Evolutionary conservation across 1,284 basidiomycete species (phyloP), one percentile per base, ranked within the genome.

Genomic region (Stygiomarasmius scandens): DNA sequence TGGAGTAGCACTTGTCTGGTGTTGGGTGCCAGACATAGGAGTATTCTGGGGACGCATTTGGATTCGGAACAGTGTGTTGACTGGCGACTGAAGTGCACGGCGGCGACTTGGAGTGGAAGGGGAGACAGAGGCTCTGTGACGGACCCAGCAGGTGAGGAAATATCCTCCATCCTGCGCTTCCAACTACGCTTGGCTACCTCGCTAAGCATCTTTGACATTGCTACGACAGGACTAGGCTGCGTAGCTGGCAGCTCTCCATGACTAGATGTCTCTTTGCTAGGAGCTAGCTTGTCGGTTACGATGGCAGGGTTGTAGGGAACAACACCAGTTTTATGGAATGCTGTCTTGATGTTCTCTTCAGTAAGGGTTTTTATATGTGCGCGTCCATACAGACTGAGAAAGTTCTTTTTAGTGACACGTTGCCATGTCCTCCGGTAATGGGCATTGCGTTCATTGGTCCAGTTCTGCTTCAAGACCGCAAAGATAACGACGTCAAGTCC

Each of bases 301-400:
- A 70, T 67, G 56, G 63, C 44, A 0, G 58, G 68, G 58, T 78
- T 67, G 52, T 72, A 71, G 6, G 73, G 74, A n/a, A 61, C 45
- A 16, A 77, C 58, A 2, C 75, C 75, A 4, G 75, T 77, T 53
- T 68, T 71, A 8, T 41, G 10, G 54, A 76, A 78, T 2, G 74
- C 72, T 2, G 66, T 49, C 45, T 62, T 63, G 59, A 77, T 72
- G 23, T 66, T 68, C 14, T 61, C 56, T 1, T 27, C 14, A 8
- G 72, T 75, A 2, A 76, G 58, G 14, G 69, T 63, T 1, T 24
- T 23, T 0, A 59, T 8, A 47, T 72, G 67, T 23, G 74, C 71
- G 10, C 53, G 20, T 11, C 58, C 67, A 56, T 70, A 74, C 32
- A 51, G 5, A 71, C 41, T 9, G 12, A 71, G 45, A 51, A 71